Evolutionary conservation across 805 yeast genomes (phyloP).

Genomic region (Sugiyamaella lignohabitans): DNA sequence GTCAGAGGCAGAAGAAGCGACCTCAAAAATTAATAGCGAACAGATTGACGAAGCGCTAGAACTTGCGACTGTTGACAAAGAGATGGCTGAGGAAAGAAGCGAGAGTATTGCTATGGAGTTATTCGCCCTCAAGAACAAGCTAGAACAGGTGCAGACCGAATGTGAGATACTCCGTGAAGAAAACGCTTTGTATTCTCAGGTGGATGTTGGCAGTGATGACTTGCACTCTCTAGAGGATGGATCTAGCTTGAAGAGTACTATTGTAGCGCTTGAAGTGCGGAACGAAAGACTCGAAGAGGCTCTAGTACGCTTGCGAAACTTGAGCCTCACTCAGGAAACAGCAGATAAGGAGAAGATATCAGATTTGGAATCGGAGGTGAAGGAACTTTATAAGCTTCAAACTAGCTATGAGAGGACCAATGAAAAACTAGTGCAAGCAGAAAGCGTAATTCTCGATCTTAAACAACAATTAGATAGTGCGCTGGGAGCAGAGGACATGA

Average conservation of each 20-base stretch:
- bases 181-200: conserved; percentile 12
- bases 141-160: conserved; percentile 24
- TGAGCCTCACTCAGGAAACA: conserved; percentile 20
- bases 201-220: neutral
- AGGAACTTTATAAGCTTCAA: conserved; percentile 14
- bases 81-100: conserved; percentile 32
- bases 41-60: conserved; percentile 28
- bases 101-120: conserved; percentile 25
- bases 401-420: conserved; percentile 13
- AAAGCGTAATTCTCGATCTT: conserved; percentile 19
- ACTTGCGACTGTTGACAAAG: conserved; percentile 30
- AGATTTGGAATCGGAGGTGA: conserved; percentile 16
- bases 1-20: conserved; percentile 17
- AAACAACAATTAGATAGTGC: conserved; percentile 30
- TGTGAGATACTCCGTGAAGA: conserved; percentile 26
- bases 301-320: conserved; percentile 33
- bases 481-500: conserved; percentile 32
- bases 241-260: neutral
- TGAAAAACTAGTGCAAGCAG: conserved; percentile 16
- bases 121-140: conserved; percentile 13
- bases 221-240: neutral
- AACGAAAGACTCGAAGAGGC: conserved; percentile 42
- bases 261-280: conserved; percentile 22
- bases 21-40: conserved; percentile 17
- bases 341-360: conserved; percentile 17